Conservation (phyloP, 352 stramenopile genomes). For the Phytophthora boehmeriae region DNA sequence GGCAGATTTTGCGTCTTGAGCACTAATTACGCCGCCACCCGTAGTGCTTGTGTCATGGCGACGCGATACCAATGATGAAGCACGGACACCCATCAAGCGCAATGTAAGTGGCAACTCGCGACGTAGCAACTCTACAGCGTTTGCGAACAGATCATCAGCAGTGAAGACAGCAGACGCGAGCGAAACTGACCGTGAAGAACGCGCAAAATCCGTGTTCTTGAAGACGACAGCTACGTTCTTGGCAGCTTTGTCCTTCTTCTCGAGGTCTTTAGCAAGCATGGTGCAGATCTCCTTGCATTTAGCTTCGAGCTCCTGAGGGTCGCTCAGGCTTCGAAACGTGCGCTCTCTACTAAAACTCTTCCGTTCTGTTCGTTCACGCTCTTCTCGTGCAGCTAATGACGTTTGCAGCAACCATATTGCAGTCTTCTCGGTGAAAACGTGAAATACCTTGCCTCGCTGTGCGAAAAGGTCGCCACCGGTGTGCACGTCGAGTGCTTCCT, state of each 20-base stretch:
- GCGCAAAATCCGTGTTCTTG: conserved; percentile 69
- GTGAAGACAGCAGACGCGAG: conserved; percentile 45
- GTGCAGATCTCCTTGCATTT: conserved; percentile 75
- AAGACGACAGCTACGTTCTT: conserved; percentile 77
- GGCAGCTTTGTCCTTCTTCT: conserved; percentile 40
- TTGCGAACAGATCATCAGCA: conserved; percentile 49
- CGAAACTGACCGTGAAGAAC: conserved; percentile 60
- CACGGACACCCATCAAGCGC: conserved; percentile 70
- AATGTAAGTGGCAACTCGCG: conserved; percentile 74
- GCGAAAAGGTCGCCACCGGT: conserved; percentile 84
- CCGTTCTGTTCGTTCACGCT: conserved; percentile 57
- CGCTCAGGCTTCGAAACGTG: conserved; percentile 61
- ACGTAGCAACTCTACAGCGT: conserved; percentile 54
- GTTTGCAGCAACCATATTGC: conserved; percentile 76
- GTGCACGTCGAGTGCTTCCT: conserved; percentile 74
- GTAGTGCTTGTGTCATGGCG: conserved; percentile 11
- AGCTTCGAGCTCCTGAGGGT: conserved; percentile 48
- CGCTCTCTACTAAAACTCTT: conserved; percentile 84
- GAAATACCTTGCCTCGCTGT: conserved; percentile 58
- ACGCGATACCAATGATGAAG: conserved; percentile 46
- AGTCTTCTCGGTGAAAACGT: conserved; percentile 74
- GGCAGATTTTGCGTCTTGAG: conserved; percentile 15
- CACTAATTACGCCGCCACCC: too few relatives aligned
- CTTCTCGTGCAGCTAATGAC: conserved; percentile 62
- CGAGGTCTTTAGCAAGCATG: conserved; percentile 60